These are phyloP conservation scores for Sisymbrium altissimum DNA, from an alignment of 345 rosid species.

Conservation along the genomic window DNA sequence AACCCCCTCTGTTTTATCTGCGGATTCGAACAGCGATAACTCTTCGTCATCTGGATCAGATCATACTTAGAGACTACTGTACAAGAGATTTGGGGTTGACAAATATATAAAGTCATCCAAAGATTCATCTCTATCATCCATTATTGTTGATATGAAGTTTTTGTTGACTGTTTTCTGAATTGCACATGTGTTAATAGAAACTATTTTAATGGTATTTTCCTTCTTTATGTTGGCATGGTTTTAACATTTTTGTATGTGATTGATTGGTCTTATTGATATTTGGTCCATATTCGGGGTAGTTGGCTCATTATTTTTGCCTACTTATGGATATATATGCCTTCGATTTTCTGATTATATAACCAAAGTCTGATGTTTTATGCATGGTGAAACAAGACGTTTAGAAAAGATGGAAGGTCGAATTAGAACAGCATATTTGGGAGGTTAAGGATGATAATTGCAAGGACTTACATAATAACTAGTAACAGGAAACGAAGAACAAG, in stretches of 20 bases:
- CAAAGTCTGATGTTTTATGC: neutral
- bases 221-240: too few relatives aligned
- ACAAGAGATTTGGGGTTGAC: constrained; percentile 17
- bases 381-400: constrained; percentile 23
- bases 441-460: too few relatives aligned
- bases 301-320: neutral
- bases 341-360: neutral
- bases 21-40: constrained; percentile 92
- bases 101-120: constrained; percentile 25
- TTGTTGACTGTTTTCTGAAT: neutral
- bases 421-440: too few relatives aligned
- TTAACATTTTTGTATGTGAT: too few relatives aligned
- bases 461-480: too few relatives aligned
- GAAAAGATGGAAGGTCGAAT: neutral
- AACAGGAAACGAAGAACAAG: too few relatives aligned
- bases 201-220: too few relatives aligned
- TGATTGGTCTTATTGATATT: too few relatives aligned
- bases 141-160: neutral
- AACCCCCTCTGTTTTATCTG: constrained; percentile 13
- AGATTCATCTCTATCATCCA: neutral
- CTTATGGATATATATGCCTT: neutral
- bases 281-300: neutral
- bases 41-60: too few relatives aligned
- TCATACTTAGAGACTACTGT: constrained; percentile 21
- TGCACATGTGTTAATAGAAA: neutral